Percentiles rank a stretch among this genome's conserved stretches.
phyloP scores from a whole-genome alignment of 2,329 filamentous ascomycete genomes.

The Beauveria varroae region DNA sequence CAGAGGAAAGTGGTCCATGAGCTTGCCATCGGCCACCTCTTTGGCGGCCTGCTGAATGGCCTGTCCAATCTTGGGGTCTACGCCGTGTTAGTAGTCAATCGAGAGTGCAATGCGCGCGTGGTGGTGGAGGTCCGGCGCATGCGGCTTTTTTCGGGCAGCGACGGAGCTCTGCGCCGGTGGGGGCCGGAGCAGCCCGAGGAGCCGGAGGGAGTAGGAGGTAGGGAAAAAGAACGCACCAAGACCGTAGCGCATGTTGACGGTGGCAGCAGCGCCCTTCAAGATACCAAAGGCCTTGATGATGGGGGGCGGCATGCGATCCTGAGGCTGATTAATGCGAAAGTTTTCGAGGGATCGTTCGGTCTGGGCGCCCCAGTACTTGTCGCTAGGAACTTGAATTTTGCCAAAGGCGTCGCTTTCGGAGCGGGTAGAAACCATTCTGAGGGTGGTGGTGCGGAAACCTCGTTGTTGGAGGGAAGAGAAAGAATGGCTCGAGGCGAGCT shows the following conservation, averaged over 20 bases:
- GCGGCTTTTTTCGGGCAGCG: slow-evolving; percentile 5
- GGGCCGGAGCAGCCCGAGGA: not conserved
- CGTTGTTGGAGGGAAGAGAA: slow-evolving; percentile 7
- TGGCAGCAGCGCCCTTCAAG: slow-evolving; percentile 91
- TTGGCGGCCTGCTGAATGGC: slow-evolving; percentile 91
- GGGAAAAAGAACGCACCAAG: slow-evolving; percentile 47
- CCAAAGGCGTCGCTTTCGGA: slow-evolving; percentile 97
- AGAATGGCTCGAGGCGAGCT: not conserved
- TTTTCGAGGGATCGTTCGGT: slow-evolving; percentile 94
- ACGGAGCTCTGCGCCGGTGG: not conserved
- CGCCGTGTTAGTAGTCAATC: slow-evolving; percentile 33
- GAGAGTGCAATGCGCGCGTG: too few relatives aligned
- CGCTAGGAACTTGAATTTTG: slow-evolving; percentile 81
- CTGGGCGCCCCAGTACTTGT: slow-evolving; percentile 99
- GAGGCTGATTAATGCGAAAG: slow-evolving; percentile 98
- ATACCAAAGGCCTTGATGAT: slow-evolving; percentile 93
- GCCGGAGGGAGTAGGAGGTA: not conserved
- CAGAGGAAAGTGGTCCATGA: slow-evolving; percentile 94
- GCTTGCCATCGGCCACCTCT: slow-evolving; percentile 89
- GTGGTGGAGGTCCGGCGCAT: not conserved
- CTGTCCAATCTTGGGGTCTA: slow-evolving; percentile 72
- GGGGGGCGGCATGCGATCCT: slow-evolving; percentile 94
- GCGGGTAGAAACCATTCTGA: slow-evolving; percentile 54
- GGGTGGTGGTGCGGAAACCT: slow-evolving; percentile 15
- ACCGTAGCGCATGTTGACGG: slow-evolving; percentile 91